phyloP scores from a whole-genome alignment of 108 stramenopile genomes.

The Skeletonema potamos region DNA sequence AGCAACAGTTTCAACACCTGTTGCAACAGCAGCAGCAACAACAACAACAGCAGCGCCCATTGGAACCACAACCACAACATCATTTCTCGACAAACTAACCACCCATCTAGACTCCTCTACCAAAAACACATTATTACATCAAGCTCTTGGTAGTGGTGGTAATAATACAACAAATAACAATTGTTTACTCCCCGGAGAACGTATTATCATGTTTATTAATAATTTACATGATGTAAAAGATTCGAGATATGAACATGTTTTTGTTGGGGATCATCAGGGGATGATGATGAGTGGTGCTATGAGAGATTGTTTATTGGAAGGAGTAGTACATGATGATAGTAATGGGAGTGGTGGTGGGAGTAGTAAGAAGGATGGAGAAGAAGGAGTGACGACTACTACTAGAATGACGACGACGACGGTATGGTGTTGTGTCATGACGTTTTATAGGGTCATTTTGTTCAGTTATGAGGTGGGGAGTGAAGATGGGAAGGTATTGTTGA shows the following conservation, averaged over 20 bases:
- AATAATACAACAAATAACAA: slow-evolving; percentile 49
- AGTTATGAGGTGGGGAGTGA: slow-evolving; percentile 29
- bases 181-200: slow-evolving; percentile 67
- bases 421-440: slow-evolving; percentile 88
- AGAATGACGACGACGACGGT: slow-evolving; percentile 21
- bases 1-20: neutral
- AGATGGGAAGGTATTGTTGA: slow-evolving; percentile 33
- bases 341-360: neutral
- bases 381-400: neutral
- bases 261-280: slow-evolving; percentile 21
- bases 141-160: slow-evolving; percentile 16
- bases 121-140: slow-evolving; percentile 20
- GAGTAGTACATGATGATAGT: neutral
- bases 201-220: slow-evolving; percentile 79
- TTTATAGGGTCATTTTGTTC: slow-evolving; percentile 78
- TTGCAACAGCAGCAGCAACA: slow-evolving; percentile 51
- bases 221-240: slow-evolving; percentile 73
- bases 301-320: slow-evolving; percentile 8
- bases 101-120: slow-evolving; percentile 19
- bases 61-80: neutral
- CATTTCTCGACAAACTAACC: slow-evolving; percentile 38
- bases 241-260: slow-evolving; percentile 24
- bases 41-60: neutral
- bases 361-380: no score
- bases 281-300: neutral